Conservation (phyloP, 495 filamentous ascomycete species). For the Xylaria longipes region DNA sequence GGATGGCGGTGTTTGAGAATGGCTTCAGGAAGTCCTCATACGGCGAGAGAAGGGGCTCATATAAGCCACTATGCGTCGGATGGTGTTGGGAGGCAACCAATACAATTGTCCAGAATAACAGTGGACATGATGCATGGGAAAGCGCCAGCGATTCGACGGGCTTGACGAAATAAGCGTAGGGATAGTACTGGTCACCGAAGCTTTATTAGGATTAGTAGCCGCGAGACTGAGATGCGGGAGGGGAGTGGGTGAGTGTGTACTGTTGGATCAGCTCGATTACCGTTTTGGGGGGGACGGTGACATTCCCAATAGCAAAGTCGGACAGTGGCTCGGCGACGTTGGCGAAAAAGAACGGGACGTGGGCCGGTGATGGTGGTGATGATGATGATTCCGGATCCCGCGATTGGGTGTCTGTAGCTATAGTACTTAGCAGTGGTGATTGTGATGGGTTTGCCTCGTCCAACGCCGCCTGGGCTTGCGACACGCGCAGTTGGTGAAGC, state of each 20-base stretch:
- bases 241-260: conserved; percentile 17
- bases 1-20: conserved; percentile 7
- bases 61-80: neutral
- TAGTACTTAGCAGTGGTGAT: too few species aligned
- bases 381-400: conserved; percentile 9
- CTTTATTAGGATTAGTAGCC: conserved; percentile 13
- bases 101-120: conserved; percentile 21
- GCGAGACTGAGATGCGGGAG: neutral
- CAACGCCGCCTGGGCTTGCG: neutral
- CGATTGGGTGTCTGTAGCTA: neutral
- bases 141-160: conserved; percentile 5
- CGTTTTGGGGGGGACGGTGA: conserved; percentile 3
- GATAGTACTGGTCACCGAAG: conserved; percentile 11
- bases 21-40: conserved; percentile 12
- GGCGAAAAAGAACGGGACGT: conserved; percentile 9
- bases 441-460: neutral
- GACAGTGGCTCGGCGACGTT: conserved; percentile 6
- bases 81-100: conserved; percentile 6
- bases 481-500: conserved; percentile 21
- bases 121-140: neutral
- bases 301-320: conserved; percentile 2
- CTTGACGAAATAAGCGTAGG: conserved; percentile 1
- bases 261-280: conserved; percentile 17
- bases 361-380: neutral
- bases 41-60: conserved; percentile 3